A percentile compares a stretch with the other conserved stretches of the same genome.
phyloP scores from a whole-genome alignment of 352 stramenopile species.

The Phytophthora tubulina region DNA sequence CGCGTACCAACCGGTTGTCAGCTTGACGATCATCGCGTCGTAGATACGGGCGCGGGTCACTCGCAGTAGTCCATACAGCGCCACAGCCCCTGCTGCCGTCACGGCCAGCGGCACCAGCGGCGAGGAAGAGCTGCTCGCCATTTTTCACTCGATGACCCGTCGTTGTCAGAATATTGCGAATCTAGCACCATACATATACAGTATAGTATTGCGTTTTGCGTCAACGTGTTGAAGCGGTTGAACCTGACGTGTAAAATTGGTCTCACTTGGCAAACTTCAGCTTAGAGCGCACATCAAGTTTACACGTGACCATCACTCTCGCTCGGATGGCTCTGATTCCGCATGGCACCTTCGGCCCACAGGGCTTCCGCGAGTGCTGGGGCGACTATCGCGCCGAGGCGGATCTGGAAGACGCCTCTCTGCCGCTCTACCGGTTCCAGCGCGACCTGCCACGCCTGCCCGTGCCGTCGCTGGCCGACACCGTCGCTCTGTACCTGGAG shows the following conservation, averaged over 20 bases:
- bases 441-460: conserved; percentile 89
- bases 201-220: conserved; percentile 12
- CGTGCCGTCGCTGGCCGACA: conserved; percentile 91
- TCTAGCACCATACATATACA: not conserved
- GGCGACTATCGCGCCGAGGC: conserved; percentile 90
- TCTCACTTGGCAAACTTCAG: conserved; percentile 37
- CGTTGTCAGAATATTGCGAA: conserved; percentile 17
- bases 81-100: conserved; percentile 20
- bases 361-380: conserved; percentile 95
- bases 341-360: conserved; percentile 46
- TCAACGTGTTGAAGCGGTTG: conserved; percentile 23
- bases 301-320: conserved; percentile 17
- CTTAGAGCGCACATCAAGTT: not conserved
- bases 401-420: conserved; percentile 66
- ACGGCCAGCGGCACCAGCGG: conserved; percentile 13
- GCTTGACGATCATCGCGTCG: conserved; percentile 86
- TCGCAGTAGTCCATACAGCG: conserved; percentile 65
- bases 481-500: conserved; percentile 90
- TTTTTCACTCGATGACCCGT: conserved; percentile 2
- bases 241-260: conserved; percentile 15
- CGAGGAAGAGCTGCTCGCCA: conserved; percentile 15
- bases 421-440: conserved; percentile 88
- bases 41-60: conserved; percentile 84
- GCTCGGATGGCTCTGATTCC: conserved; percentile 24
- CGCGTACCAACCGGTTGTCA: conserved; percentile 92